Percentiles rank a stretch among this genome's conserved stretches.
Evolutionary conservation across 2,329 filamentous ascomycete genomes (phyloP).

Genomic region (Diaporthe amygdali): DNA sequence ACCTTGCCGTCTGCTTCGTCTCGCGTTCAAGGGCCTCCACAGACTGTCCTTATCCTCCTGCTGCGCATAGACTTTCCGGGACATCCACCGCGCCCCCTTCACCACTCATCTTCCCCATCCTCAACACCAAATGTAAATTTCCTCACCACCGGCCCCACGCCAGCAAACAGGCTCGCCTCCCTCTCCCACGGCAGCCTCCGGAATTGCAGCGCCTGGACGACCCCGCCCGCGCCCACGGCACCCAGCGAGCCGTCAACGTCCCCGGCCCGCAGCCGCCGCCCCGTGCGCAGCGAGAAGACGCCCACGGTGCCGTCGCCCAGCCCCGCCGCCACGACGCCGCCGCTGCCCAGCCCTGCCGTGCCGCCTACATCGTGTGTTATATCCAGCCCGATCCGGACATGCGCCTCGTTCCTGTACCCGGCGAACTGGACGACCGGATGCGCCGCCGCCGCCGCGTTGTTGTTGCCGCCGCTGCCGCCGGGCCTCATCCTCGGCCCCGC

Average conservation of each 20-base stretch:
- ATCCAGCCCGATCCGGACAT: conserved; percentile 57
- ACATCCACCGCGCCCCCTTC: neutral
- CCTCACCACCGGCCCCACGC: conserved; percentile 39
- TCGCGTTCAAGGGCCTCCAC: neutral
- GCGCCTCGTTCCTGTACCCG: conserved; percentile 54
- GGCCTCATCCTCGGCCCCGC: neutral
- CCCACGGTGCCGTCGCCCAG: conserved; percentile 55
- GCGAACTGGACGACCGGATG: conserved; percentile 53
- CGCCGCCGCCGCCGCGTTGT: neutral
- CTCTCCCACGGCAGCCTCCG: conserved; percentile 48
- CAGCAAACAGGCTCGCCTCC: conserved; percentile 53
- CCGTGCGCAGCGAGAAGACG: conserved; percentile 56
- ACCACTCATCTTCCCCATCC: conserved; percentile 39
- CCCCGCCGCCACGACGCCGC: conserved; percentile 53
- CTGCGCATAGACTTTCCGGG: no score
- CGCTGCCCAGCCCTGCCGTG: conserved; percentile 36
- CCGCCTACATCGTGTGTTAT: conserved; percentile 48
- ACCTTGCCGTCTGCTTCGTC: neutral
- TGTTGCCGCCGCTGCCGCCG: conserved; percentile 34
- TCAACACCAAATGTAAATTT: conserved; percentile 51
- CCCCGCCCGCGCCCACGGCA: conserved; percentile 30
- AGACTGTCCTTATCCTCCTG: neutral
- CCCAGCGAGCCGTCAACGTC: conserved; percentile 29
- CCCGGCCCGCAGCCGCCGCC: conserved; percentile 40
- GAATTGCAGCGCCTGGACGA: conserved; percentile 52